Evolutionary conservation across 2,329 filamentous ascomycete genomes (phyloP).

Genomic region (Aquanectria penicillioides): DNA sequence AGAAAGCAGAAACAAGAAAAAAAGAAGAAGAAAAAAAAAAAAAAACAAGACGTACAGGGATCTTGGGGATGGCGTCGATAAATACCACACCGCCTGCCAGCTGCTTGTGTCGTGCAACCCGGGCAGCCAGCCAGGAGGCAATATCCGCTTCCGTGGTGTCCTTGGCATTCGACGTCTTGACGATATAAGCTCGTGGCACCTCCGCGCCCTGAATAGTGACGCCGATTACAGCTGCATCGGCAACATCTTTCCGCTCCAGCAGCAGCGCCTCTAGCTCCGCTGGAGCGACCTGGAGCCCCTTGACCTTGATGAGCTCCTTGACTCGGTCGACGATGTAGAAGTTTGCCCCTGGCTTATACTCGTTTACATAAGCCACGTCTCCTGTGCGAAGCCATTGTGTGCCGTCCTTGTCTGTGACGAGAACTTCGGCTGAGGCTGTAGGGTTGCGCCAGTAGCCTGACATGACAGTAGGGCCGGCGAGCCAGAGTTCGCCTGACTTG

Average conservation of each 20-base stretch:
- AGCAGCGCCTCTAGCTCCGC: constrained; percentile 57
- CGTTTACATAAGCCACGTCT: constrained; percentile 75
- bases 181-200: constrained; percentile 70
- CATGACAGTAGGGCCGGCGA: constrained; percentile 78
- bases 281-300: constrained; percentile 68
- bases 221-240: constrained; percentile 73
- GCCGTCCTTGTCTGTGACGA: constrained; percentile 56
- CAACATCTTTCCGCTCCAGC: constrained; percentile 55
- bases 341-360: constrained; percentile 60
- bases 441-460: constrained; percentile 80
- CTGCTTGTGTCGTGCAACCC: constrained; percentile 72
- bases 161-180: constrained; percentile 43
- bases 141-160: constrained; percentile 57
- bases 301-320: constrained; percentile 72
- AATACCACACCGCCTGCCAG: constrained; percentile 77
- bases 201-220: constrained; percentile 66
- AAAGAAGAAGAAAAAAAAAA: background rate
- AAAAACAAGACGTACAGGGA: constrained; percentile 56
- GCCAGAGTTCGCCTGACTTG: constrained; percentile 76
- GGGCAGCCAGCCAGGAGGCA: constrained; percentile 69
- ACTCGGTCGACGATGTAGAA: constrained; percentile 79
- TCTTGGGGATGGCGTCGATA: constrained; percentile 69
- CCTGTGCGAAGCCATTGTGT: constrained; percentile 78
- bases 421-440: constrained; percentile 70
- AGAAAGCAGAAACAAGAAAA: background rate